These are phyloP conservation scores for Petunia secreta DNA, from an alignment of 257 asterid species.

Conservation along the genomic window DNA sequence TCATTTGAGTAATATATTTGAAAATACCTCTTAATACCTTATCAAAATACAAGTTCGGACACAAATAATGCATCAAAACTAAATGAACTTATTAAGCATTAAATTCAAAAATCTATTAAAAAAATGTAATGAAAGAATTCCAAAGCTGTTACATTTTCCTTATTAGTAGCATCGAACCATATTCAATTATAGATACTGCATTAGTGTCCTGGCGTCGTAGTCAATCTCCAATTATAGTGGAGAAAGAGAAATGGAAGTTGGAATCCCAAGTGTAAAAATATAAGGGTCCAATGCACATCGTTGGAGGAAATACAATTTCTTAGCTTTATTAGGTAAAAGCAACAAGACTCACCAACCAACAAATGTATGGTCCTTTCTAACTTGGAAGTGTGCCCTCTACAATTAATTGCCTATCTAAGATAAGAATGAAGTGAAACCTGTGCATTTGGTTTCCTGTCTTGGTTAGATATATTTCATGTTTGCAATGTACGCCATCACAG, in stretches of 20 bases:
- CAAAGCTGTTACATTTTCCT: too few relatives aligned
- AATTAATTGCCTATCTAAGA: neutral
- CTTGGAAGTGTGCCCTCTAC: neutral
- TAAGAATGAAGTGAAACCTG: slow-evolving; percentile 14
- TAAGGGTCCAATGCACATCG: neutral
- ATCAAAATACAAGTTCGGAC: too few relatives aligned
- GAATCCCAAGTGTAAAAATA: neutral
- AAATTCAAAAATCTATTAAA: neutral
- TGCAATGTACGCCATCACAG: slow-evolving; percentile 17
- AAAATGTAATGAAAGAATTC: neutral
- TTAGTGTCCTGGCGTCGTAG: neutral
- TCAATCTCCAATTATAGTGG: neutral
- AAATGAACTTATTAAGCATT: neutral
- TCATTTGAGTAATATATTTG: too few relatives aligned
- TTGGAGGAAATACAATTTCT: neutral
- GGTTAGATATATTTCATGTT: slow-evolving; percentile 15
- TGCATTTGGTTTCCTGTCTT: slow-evolving; percentile 19
- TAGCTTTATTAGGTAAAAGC: neutral
- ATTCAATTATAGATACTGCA: neutral
- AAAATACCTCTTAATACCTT: too few relatives aligned
- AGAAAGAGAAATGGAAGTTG: neutral
- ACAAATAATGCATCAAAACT: neutral
- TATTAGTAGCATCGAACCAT: too few relatives aligned
- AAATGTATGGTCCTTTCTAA: slow-evolving; percentile 1
- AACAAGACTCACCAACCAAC: slow-evolving; percentile 12